Conservation (phyloP, 257 asterid genomes). For the Paulownia fortunei region DNA sequence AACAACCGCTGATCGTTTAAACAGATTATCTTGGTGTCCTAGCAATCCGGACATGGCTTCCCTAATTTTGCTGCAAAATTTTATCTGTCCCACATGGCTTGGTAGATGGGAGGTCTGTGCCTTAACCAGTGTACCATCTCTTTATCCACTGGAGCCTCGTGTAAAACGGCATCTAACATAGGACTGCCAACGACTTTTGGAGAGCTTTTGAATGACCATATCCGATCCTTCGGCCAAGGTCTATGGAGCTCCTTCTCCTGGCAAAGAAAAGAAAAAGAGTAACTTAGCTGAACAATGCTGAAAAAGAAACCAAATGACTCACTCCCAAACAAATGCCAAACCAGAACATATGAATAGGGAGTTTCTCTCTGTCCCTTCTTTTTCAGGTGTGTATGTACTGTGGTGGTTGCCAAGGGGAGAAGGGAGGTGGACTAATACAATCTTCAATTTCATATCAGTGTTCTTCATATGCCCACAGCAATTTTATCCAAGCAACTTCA, state of each 20-base stretch:
- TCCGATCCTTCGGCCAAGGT: constrained; percentile 90
- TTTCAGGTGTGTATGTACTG: no score
- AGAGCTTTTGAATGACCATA: constrained; percentile 83
- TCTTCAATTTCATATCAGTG: background rate
- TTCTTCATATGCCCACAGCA: no score
- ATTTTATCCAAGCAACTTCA: background rate
- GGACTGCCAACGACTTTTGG: constrained; percentile 83
- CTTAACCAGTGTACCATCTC: constrained; percentile 92
- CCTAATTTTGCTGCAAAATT: constrained; percentile 53
- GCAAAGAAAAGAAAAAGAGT: background rate
- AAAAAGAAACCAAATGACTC: background rate
- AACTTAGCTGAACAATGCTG: background rate
- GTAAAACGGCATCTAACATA: constrained; percentile 75
- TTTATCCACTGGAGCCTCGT: constrained; percentile 59
- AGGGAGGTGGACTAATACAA: no score
- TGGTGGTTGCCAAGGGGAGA: no score
- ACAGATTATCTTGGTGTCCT: constrained; percentile 29
- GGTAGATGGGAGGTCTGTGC: constrained; percentile 78
- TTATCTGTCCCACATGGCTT: constrained; percentile 91
- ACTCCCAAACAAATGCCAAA: background rate
- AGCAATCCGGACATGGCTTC: constrained; percentile 36
- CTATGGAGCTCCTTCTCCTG: constrained; percentile 95
- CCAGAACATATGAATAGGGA: no score
- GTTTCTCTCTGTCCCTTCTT: no score
- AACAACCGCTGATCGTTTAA: constrained; percentile 33